Percentiles rank a stretch among this genome's conserved stretches.
phyloP scores from a whole-genome alignment of 2,329 filamentous ascomycete species.

The Magnaporthiopsis incrustans region DNA sequence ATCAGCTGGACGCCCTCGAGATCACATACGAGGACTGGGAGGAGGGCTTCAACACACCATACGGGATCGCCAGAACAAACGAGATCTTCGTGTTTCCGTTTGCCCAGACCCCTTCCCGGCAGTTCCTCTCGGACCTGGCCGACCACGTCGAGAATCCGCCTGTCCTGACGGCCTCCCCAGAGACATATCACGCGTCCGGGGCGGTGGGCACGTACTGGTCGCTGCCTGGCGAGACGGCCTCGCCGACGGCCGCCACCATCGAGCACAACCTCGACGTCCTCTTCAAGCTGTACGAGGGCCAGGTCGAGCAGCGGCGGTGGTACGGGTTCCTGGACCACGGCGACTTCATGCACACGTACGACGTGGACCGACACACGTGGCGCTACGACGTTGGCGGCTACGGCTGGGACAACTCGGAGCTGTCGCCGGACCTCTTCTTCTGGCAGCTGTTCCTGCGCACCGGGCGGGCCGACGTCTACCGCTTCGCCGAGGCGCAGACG shows the following conservation, averaged over 20 bases:
- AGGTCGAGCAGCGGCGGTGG: constrained; percentile 51
- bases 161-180: constrained; percentile 37
- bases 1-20: constrained; percentile 51
- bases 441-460: constrained; percentile 56
- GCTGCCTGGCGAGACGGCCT: constrained; percentile 22
- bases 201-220: constrained; percentile 50
- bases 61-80: constrained; percentile 50
- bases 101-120: constrained; percentile 40
- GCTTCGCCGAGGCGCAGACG: constrained; percentile 49
- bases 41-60: constrained; percentile 43
- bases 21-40: constrained; percentile 60
- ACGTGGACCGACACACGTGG: constrained; percentile 50
- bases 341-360: constrained; percentile 56
- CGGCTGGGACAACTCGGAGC: constrained; percentile 57
- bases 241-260: constrained; percentile 26
- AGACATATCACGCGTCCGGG: constrained; percentile 41
- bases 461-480: constrained; percentile 47
- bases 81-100: constrained; percentile 48
- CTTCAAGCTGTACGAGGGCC: constrained; percentile 44
- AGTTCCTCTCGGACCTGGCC: constrained; percentile 23
- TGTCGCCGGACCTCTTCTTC: constrained; percentile 54
- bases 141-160: constrained; percentile 43
- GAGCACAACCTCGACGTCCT: constrained; percentile 49
- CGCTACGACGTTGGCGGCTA: constrained; percentile 56
- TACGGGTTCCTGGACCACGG: constrained; percentile 57